Conservation (phyloP, 2,329 filamentous ascomycete genomes). For the Aspergillus sp. region DNA sequence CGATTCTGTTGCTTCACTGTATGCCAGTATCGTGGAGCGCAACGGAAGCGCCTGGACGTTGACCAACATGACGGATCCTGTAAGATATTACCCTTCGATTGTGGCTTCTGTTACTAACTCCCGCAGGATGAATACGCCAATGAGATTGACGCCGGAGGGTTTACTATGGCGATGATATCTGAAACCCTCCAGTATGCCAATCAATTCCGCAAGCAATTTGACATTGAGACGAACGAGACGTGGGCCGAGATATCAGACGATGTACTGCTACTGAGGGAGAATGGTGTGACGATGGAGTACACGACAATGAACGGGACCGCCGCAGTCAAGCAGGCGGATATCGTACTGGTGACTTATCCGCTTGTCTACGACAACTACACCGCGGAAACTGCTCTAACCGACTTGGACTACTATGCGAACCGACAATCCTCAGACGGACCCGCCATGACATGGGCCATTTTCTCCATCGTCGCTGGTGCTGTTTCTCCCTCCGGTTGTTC, state of each 20-base stretch:
- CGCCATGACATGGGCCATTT: constrained; percentile 72
- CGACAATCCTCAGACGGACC: constrained; percentile 68
- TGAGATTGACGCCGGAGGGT: constrained; percentile 66
- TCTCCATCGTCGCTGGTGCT: constrained; percentile 65
- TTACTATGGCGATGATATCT: constrained; percentile 63
- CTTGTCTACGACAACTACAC: constrained; percentile 60
- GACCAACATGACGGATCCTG: constrained; percentile 70
- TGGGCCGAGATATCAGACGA: constrained; percentile 59
- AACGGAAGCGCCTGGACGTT: constrained; percentile 58
- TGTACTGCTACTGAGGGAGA: constrained; percentile 57
- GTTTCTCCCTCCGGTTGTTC: constrained; percentile 67
- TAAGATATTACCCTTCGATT: constrained; percentile 31
- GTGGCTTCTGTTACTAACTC: background rate
- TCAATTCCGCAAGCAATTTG: constrained; percentile 57
- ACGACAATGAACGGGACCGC: constrained; percentile 66
- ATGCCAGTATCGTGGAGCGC: constrained; percentile 58
- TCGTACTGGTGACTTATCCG: constrained; percentile 66
- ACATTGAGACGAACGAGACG: constrained; percentile 54
- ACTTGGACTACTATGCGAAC: constrained; percentile 69
- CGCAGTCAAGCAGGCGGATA: constrained; percentile 69
- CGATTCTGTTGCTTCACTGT: constrained; percentile 63
- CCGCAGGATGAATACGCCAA: constrained; percentile 66
- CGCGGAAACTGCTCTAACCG: constrained; percentile 49
- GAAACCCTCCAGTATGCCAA: constrained; percentile 59
- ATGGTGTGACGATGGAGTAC: constrained; percentile 65